phyloP scores from a whole-genome alignment of 2,329 filamentous ascomycete genomes.

The Grosmannia huntii region DNA sequence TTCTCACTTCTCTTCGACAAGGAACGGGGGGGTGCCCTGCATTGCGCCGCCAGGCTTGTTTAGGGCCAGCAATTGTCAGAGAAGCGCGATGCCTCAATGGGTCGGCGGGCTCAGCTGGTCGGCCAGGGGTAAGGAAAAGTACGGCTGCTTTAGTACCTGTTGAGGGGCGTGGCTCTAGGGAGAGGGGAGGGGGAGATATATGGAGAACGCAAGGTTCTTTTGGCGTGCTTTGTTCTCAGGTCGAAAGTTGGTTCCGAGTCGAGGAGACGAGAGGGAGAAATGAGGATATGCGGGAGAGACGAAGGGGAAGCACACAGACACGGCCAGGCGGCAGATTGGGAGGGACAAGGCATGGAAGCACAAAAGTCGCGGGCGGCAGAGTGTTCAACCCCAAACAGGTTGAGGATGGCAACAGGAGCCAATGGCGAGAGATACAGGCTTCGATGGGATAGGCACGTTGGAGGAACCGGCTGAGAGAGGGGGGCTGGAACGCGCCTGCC shows the following conservation, averaged over 20 bases:
- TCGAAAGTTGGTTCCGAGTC: not conserved
- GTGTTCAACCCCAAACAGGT: not conserved
- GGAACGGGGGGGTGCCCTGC: not conserved
- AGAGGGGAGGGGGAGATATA: not conserved
- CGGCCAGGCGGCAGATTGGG: too few species aligned
- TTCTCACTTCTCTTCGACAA: not conserved
- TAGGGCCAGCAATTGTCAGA: conserved; percentile 8
- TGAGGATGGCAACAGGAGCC: too few species aligned
- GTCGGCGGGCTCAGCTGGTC: conserved; percentile 4
- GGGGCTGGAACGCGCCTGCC: conserved; percentile 1
- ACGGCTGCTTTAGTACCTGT: not conserved
- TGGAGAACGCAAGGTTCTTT: not conserved
- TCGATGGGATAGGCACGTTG: not conserved
- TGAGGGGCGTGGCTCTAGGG: not conserved
- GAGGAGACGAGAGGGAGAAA: not conserved
- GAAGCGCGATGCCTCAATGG: conserved; percentile 7
- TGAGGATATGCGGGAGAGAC: not conserved
- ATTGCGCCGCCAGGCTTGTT: conserved; percentile 3
- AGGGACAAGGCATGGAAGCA: not conserved
- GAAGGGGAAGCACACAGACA: not conserved
- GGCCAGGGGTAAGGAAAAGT: not conserved
- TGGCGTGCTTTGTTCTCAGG: not conserved
- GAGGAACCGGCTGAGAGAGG: not conserved
- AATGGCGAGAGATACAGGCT: not conserved
- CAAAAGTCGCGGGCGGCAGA: not conserved